Evolutionary conservation across 257 asterid genomes (phyloP), one percentile per base, ranked within the genome.

Genomic region (Ajuga chamaepitys): DNA sequence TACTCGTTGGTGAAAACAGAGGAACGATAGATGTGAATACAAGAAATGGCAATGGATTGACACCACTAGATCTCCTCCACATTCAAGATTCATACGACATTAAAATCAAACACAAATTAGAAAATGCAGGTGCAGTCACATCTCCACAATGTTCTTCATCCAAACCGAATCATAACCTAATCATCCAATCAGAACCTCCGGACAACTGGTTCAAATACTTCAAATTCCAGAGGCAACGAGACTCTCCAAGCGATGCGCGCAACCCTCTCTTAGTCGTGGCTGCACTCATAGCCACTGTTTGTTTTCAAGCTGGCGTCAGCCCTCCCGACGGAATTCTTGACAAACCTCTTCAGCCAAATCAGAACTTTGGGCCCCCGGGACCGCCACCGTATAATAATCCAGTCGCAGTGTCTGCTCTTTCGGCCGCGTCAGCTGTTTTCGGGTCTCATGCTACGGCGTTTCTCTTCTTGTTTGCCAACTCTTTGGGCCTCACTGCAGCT

Each of bases 401-500:
- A 2, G 2, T 2, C 34, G 5, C 40, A 35, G n/a, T 35, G 7
- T 50, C 68, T 4, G 68, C 16, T 5, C 20, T 69, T 3, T 61
- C 62, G 3, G 74, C 62, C 40, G 38, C 30, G 0, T 8, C 75
- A 26, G 67, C 69, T 14, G 26, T 70, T 16, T 26, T 61, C 4
- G 69, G 69, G 2, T 60, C 75, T 1, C 57, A 28, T 28, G 53
- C 60, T 9, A n/a, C 59, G 4, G 64, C 40, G 1, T 35, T 6
- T 35, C 40, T 35, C 2, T 35, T 35, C 40, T 35, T 35, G 12
- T 35, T 35, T 35, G 10, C 11, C 1, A 35, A 35, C 40, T 65
- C 77, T 9, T 66, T 73, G 26, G 77, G 69, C 28, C 53, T 73
- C 13, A 50, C 73, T 28, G 64, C 77, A 47, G 58, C 73, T 5